These are phyloP conservation scores for Fragaria nilgerrensis DNA, from an alignment of 306 rosid genomes.

Conservation along the genomic window DNA sequence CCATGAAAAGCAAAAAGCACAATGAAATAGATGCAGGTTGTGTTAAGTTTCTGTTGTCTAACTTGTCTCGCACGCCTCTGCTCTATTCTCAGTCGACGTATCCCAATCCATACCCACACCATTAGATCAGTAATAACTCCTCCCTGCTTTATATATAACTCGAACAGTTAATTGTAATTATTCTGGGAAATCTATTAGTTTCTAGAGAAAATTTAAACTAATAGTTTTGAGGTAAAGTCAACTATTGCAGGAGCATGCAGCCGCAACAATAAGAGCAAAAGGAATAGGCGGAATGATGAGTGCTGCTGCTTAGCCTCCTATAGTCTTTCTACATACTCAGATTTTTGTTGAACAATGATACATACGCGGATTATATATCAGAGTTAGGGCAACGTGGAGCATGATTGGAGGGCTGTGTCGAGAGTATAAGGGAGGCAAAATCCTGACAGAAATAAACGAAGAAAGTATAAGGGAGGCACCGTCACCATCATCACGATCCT, in stretches of 20 bases:
- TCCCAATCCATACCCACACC: not conserved
- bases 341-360: not conserved
- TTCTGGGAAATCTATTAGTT: not conserved
- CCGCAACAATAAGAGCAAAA: constrained; percentile 2
- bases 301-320: not conserved
- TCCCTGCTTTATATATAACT: not conserved
- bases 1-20: constrained; percentile 12
- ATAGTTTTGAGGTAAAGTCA: not conserved
- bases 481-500: no score
- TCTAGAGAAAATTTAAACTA: not conserved
- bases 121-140: not conserved
- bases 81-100: not conserved
- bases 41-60: constrained; percentile 1
- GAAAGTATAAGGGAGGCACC: no score
- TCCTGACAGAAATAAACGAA: not conserved
- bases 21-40: not conserved
- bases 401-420: not conserved
- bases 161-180: not conserved
- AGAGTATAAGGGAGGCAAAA: not conserved
- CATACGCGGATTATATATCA: not conserved
- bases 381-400: not conserved
- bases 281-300: constrained; percentile 4
- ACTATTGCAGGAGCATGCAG: constrained; percentile 4
- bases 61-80: constrained; percentile 13
- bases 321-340: not conserved